Conservation (phyloP, 495 filamentous ascomycete genomes). For the Aspergillus bridgeri region DNA sequence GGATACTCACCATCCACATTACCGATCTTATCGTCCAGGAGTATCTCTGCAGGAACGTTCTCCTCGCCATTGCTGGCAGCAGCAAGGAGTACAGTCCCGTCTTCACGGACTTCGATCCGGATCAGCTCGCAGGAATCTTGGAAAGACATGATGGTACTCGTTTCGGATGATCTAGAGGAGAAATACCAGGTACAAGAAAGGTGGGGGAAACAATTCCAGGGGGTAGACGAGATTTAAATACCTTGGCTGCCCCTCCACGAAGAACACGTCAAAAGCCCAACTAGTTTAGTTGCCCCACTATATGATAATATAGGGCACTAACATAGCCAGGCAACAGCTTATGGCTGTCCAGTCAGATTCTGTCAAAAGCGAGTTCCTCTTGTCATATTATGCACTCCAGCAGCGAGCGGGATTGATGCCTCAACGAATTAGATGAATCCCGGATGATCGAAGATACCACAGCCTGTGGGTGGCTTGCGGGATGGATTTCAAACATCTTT, state of each 20-base stretch:
- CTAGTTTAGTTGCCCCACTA: no score
- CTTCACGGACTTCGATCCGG: conserved; percentile 1
- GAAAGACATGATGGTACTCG: conserved; percentile 22
- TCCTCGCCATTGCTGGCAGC: background rate
- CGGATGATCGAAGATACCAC: no score
- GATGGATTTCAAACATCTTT: no score
- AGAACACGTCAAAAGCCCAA: no score
- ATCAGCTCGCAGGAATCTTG: background rate
- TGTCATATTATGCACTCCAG: no score
- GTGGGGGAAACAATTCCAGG: background rate
- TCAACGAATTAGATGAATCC: no score
- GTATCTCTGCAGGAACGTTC: background rate
- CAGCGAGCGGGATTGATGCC: no score
- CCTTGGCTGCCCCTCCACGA: background rate
- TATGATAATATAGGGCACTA: no score
- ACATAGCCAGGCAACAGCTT: no score
- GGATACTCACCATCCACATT: background rate
- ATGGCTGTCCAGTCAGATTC: no score
- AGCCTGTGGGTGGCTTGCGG: no score
- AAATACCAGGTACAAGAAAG: background rate
- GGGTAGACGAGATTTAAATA: background rate
- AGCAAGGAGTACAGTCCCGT: background rate
- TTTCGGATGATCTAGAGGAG: conserved; percentile 21
- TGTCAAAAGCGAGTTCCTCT: no score
- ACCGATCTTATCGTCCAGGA: background rate